Conservation (phyloP, 202 grass and related monocot genomes). For the Brachypodium distachyon region DNA sequence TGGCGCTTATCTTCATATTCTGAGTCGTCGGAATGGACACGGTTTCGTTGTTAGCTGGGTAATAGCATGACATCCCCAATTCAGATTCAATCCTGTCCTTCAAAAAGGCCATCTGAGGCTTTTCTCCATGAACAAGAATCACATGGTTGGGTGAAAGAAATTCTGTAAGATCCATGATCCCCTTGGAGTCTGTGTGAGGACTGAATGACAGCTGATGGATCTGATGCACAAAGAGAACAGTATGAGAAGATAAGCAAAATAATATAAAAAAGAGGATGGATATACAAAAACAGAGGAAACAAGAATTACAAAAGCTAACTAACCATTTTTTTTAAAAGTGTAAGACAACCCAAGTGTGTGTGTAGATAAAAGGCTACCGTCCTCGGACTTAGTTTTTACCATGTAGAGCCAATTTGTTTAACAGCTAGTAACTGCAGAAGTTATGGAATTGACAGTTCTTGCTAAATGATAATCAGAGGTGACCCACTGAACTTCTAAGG, state of each 20-base stretch:
- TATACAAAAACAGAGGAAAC: background rate
- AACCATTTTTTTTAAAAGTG: background rate
- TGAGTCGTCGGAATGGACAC: slow-evolving; percentile 46
- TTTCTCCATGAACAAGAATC: slow-evolving; percentile 93
- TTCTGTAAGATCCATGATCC: slow-evolving; percentile 89
- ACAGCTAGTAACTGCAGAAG: background rate
- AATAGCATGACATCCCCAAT: slow-evolving; percentile 59
- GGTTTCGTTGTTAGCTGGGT: slow-evolving; percentile 75
- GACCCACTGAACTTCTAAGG: background rate
- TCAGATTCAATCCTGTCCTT: slow-evolving; percentile 75
- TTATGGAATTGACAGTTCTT: background rate
- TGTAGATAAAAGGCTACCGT: background rate
- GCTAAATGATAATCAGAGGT: background rate
- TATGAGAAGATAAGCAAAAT: background rate
- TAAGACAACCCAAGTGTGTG: background rate
- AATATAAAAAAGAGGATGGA: background rate
- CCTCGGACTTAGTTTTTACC: too few relatives aligned
- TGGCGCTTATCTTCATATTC: slow-evolving; percentile 46
- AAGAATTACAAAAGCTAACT: background rate
- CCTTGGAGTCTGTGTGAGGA: slow-evolving; percentile 91
- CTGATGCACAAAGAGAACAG: slow-evolving; percentile 31
- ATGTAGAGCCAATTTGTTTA: background rate
- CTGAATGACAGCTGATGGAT: slow-evolving; percentile 90
- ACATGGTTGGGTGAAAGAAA: slow-evolving; percentile 85
- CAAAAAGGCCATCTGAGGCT: slow-evolving; percentile 78